Percentiles rank a stretch among this genome's conserved stretches.
phyloP scores from a whole-genome alignment of 2,329 filamentous ascomycete species.

The Coccinonectria pachysandricola region DNA sequence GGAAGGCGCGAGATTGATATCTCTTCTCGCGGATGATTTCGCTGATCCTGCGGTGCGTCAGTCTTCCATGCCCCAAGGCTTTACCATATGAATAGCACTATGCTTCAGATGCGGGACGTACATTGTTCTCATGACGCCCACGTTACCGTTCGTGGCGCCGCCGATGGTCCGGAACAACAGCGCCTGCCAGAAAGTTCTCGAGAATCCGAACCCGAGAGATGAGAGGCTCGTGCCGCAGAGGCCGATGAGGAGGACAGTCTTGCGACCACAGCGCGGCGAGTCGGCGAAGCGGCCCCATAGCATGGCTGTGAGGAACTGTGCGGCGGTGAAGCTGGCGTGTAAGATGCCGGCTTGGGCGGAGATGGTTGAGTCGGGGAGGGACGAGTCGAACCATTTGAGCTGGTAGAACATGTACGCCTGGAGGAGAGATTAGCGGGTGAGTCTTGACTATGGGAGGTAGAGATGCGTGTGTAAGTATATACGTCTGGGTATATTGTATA shows the following conservation, averaged over 20 bases:
- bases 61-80: neutral
- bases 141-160: slow-evolving; percentile 61
- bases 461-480: neutral
- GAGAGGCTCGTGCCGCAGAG: slow-evolving; percentile 50
- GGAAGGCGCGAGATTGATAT: slow-evolving; percentile 63
- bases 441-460: neutral
- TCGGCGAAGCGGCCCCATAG: slow-evolving; percentile 68
- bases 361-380: slow-evolving; percentile 51
- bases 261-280: slow-evolving; percentile 56
- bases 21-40: slow-evolving; percentile 56
- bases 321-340: slow-evolving; percentile 68
- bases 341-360: slow-evolving; percentile 68
- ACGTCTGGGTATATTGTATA: no score
- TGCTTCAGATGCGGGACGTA: slow-evolving; percentile 17
- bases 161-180: slow-evolving; percentile 58
- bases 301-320: slow-evolving; percentile 75
- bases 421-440: neutral
- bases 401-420: slow-evolving; percentile 77
- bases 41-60: slow-evolving; percentile 33
- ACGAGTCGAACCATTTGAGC: slow-evolving; percentile 61
- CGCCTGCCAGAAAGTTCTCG: slow-evolving; percentile 58
- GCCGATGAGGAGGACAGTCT: slow-evolving; percentile 68
- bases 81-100: no score
- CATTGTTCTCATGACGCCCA: slow-evolving; percentile 70
- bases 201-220: slow-evolving; percentile 51